phyloP scores from a whole-genome alignment of 106 monocot genomes.

The Apostasia ramifera region DNA sequence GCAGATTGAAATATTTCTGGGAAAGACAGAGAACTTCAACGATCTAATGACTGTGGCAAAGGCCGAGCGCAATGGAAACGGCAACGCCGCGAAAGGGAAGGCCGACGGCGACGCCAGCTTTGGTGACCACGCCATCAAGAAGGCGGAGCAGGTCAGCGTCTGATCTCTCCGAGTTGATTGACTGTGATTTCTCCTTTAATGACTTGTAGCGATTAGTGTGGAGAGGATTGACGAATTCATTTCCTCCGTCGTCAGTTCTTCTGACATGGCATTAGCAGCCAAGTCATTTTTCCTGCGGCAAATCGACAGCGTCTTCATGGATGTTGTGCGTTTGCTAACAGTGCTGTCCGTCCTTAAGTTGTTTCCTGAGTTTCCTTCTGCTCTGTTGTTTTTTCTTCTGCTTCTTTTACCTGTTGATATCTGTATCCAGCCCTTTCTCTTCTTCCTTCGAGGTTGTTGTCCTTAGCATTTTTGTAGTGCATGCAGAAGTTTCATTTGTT shows the following conservation, averaged over 20 bases:
- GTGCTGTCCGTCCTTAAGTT: no score
- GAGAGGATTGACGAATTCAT: not conserved
- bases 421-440: no score
- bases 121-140: not conserved
- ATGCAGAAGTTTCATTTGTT: not conserved
- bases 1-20: slow-evolving; percentile 4
- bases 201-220: not conserved
- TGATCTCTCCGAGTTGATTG: not conserved
- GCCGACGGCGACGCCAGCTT: not conserved
- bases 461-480: slow-evolving; percentile 1
- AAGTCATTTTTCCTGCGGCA: no score
- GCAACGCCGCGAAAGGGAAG: not conserved
- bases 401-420: no score
- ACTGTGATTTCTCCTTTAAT: not conserved
- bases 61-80: slow-evolving; percentile 1
- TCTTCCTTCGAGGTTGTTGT: not conserved
- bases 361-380: not conserved
- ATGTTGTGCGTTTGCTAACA: no score
- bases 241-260: not conserved
- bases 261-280: slow-evolving; percentile 3
- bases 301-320: not conserved
- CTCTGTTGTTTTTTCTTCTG: no score
- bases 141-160: not conserved
- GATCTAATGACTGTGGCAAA: not conserved
- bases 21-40: slow-evolving; percentile 7